These are phyloP conservation scores for Plasmodium vinckei DNA, from an alignment of 169 alveolate genomes.

Conservation along the genomic window DNA sequence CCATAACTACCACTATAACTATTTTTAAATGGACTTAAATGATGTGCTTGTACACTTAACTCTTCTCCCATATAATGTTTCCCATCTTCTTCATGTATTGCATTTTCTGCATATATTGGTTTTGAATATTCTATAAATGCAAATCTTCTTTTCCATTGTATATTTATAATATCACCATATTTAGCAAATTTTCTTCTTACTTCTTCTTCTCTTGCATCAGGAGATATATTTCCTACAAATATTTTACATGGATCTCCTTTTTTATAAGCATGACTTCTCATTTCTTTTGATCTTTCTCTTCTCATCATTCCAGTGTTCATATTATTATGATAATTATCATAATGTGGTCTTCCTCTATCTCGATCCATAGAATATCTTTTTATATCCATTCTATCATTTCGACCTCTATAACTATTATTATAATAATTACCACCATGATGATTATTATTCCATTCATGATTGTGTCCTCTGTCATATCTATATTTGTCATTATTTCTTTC, in stretches of 20 bases:
- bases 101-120: conserved; percentile 79
- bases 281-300: conserved; percentile 36
- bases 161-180: conserved; percentile 85
- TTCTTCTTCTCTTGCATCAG: conserved; percentile 88
- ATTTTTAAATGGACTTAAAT: conserved; percentile 64
- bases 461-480: conserved; percentile 21
- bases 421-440: not conserved
- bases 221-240: conserved; percentile 88
- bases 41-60: conserved; percentile 87
- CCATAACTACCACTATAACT: conserved; percentile 58
- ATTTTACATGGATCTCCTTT: conserved; percentile 81
- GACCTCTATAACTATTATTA: conserved; percentile 5
- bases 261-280: conserved; percentile 33
- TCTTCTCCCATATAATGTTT: conserved; percentile 78
- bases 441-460: conserved; percentile 5
- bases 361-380: conserved; percentile 33
- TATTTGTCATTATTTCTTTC: conserved; percentile 40
- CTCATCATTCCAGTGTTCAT: conserved; percentile 47
- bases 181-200: conserved; percentile 82
- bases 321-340: conserved; percentile 12
- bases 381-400: conserved; percentile 44
- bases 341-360: conserved; percentile 7
- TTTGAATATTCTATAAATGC: conserved; percentile 88
- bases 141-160: conserved; percentile 87
- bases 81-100: conserved; percentile 82